Evolutionary conservation across 257 asterid species (phyloP).

Genomic region (Orobanche coerulescens): DNA sequence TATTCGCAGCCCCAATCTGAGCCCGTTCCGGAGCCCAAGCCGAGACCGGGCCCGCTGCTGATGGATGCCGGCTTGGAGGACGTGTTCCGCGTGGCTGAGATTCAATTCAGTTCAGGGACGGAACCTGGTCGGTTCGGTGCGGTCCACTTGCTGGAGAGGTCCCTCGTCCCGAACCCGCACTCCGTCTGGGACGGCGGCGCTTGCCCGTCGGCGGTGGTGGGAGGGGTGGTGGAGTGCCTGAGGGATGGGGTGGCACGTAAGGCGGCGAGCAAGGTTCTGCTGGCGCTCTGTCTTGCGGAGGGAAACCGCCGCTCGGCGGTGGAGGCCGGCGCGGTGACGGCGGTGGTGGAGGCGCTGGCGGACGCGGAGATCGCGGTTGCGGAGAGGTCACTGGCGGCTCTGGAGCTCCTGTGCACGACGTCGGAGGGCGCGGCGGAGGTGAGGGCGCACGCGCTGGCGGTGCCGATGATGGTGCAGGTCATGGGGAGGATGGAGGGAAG

Average conservation of each 20-base stretch:
- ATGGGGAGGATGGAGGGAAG: slow-evolving; percentile 83
- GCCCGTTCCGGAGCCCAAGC: slow-evolving; percentile 1
- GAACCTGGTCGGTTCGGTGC: slow-evolving; percentile 39
- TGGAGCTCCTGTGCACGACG: slow-evolving; percentile 68
- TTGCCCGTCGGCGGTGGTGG: slow-evolving; percentile 46
- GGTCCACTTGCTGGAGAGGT: slow-evolving; percentile 46
- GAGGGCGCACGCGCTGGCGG: slow-evolving; percentile 60
- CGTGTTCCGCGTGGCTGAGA: slow-evolving; percentile 47
- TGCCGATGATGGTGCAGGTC: slow-evolving; percentile 86
- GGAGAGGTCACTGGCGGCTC: slow-evolving; percentile 64
- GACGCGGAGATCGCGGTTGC: slow-evolving; percentile 58
- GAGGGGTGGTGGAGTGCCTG: slow-evolving; percentile 47
- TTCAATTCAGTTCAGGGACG: slow-evolving; percentile 45
- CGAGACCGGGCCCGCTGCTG: slow-evolving; percentile 19
- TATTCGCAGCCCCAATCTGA: slow-evolving; percentile 25
- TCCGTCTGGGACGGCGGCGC: slow-evolving; percentile 32
- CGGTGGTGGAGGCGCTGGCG: slow-evolving; percentile 60
- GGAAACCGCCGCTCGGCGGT: slow-evolving; percentile 56
- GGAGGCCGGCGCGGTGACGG: slow-evolving; percentile 62
- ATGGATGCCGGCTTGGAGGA: slow-evolving; percentile 39
- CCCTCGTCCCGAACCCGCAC: slow-evolving; percentile 56
- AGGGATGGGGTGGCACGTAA: slow-evolving; percentile 40
- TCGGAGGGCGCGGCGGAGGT: slow-evolving; percentile 76
- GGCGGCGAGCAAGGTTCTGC: slow-evolving; percentile 57
- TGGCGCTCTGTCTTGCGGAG: slow-evolving; percentile 63